Evolutionary conservation across 805 yeast species (phyloP), one percentile per base, ranked within the genome.

Genomic region (Clavispora santaluciae): DNA sequence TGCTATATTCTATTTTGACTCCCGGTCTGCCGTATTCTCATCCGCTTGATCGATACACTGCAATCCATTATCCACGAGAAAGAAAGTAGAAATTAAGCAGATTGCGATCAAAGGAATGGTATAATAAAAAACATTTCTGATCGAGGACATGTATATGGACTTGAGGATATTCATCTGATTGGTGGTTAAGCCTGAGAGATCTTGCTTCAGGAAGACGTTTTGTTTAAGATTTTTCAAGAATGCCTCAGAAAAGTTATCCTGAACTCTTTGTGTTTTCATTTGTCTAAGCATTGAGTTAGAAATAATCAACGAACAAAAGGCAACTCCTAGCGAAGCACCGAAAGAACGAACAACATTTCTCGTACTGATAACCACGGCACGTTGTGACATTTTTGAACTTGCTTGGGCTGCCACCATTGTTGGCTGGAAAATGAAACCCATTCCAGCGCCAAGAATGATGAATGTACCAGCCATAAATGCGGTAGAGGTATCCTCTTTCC

Each of bases 291-390:
- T 46, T 1, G 67, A 50, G 45, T 67, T 70, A 41, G 68, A 59
- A 15, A 68, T 57, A 22, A 66, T 64, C 12, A 66, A 57, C 1
- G 74, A 64, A 18, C 64, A 55, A 8, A 74, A 57, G 1, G 83
- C 81, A 26, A 78, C 61, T 0, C 85, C 84, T 21, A 77, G 60
- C 1, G 83, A 71, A n/a, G 82, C 82, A 12, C 85, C 86, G 42
- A 80, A 70, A 3, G 80, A 73, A 40, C 85, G 61, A 35, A 75
- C 49, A 18, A 77, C 76, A 49, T 78, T 78, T 54, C 85, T 64
- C 1, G 80, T 65, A 3, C 81, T 68, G 8, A 78, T 77, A 11
- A 76, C 76, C 10, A 79, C 79, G 0, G 84, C 80, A 35, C 86
- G 56, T 45, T 79, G 83, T 3, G 70, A 62, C 38, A 70, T 67